These are phyloP conservation scores for Hamigera avellanea DNA, from an alignment of 495 filamentous ascomycete genomes.

Conservation along the genomic window DNA sequence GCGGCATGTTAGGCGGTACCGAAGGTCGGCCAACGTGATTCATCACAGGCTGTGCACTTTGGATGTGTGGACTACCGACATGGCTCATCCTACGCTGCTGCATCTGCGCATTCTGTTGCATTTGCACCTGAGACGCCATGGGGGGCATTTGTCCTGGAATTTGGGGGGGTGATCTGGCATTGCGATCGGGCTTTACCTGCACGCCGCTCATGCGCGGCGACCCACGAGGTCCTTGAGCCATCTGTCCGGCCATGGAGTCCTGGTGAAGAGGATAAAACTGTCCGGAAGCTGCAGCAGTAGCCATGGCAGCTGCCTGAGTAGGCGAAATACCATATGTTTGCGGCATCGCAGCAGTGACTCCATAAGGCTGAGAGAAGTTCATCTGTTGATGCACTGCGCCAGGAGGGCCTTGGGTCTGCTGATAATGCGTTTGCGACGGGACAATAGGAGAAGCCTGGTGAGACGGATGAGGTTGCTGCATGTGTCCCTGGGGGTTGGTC, in stretches of 20 bases:
- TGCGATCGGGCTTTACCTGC: constrained; percentile 38
- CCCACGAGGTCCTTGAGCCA: constrained; percentile 34
- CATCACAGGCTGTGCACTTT: constrained; percentile 34
- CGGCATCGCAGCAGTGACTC: constrained; percentile 35
- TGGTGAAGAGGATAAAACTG: constrained; percentile 39
- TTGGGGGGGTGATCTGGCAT: constrained; percentile 40
- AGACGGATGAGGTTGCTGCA: constrained; percentile 35
- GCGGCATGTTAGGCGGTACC: constrained; percentile 35
- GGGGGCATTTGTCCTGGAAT: constrained; percentile 38
- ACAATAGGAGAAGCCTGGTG: constrained; percentile 43
- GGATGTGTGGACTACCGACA: constrained; percentile 37
- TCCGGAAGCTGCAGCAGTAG: constrained; percentile 43
- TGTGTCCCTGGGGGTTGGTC: constrained; percentile 39
- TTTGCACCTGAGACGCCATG: constrained; percentile 37
- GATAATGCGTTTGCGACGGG: constrained; percentile 41
- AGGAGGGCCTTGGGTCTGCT: constrained; percentile 33
- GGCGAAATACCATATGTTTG: constrained; percentile 39
- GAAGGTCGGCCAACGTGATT: constrained; percentile 37
- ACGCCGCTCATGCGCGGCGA: constrained; percentile 41
- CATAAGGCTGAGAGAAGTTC: constrained; percentile 41
- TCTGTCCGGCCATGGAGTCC: constrained; percentile 36
- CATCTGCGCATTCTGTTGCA: constrained; percentile 33
- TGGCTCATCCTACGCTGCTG: constrained; percentile 39
- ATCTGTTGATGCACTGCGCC: constrained; percentile 39
- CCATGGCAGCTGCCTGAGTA: constrained; percentile 45